Evolutionary conservation across 177 flowering plant genomes (phyloP).

Genomic region (Vitis hybrid): DNA sequence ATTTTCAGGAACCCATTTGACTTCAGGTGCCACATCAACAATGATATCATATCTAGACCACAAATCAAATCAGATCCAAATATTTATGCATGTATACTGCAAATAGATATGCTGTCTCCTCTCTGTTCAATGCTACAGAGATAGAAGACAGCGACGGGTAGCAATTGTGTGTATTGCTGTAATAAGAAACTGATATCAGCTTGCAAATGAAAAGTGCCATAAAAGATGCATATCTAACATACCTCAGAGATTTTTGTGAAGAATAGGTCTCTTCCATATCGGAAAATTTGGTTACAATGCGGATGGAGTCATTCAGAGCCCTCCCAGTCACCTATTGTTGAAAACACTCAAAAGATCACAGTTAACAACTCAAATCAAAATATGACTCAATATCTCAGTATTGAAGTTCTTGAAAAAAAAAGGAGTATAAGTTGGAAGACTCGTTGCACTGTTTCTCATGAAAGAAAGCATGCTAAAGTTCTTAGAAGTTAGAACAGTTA

Average conservation of each 20-base stretch:
- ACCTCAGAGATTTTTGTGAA: conserved; percentile 64
- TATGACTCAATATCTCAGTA: no score
- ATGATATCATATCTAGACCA: conserved; percentile 68
- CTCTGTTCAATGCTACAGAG: background rate
- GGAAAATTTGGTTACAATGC: conserved; percentile 64
- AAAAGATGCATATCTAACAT: conserved; percentile 15
- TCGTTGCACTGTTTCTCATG: no score
- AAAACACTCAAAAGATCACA: background rate
- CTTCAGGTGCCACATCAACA: conserved; percentile 87
- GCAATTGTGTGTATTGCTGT: background rate
- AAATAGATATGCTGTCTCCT: background rate
- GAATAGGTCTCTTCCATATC: conserved; percentile 69
- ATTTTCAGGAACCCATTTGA: conserved; percentile 79
- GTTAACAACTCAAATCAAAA: background rate
- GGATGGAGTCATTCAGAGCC: conserved; percentile 80
- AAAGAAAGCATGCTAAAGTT: no score
- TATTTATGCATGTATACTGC: background rate
- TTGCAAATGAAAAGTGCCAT: conserved; percentile 1
- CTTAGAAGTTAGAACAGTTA: no score
- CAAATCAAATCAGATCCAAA: conserved; percentile 11
- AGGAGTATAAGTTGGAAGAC: no score
- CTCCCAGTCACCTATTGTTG: conserved; percentile 59
- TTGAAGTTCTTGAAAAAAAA: no score
- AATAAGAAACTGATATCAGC: background rate
- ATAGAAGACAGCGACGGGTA: background rate